phyloP scores from a whole-genome alignment of 2,329 filamentous ascomycete genomes.

The Atkinsonella texensis region DNA sequence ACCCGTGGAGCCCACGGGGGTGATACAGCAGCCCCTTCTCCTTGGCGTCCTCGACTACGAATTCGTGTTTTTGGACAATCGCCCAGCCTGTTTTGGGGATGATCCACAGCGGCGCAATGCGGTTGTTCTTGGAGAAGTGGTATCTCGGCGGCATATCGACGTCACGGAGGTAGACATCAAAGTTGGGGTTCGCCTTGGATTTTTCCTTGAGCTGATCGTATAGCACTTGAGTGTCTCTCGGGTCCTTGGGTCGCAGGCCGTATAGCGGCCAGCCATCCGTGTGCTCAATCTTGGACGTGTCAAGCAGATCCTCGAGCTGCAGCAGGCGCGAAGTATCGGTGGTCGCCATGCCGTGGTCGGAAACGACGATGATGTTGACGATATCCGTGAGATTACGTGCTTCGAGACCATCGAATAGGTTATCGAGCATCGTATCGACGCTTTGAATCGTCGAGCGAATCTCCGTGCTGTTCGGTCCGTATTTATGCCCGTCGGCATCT shows the following conservation, averaged over 20 bases:
- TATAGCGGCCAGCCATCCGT: conserved; percentile 91
- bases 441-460: conserved; percentile 63
- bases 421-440: conserved; percentile 74
- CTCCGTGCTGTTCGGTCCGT: conserved; percentile 90
- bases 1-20: conserved; percentile 81
- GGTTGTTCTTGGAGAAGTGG: conserved; percentile 76
- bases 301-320: conserved; percentile 81
- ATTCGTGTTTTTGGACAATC: conserved; percentile 69
- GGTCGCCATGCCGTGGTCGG: conserved; percentile 96
- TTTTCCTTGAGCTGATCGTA: conserved; percentile 50
- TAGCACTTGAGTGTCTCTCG: conserved; percentile 51
- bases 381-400: conserved; percentile 74
- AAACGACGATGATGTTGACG: conserved; percentile 92
- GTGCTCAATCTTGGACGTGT: conserved; percentile 65
- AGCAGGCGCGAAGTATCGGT: conserved; percentile 70
- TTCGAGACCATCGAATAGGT: conserved; percentile 64
- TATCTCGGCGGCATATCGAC: conserved; percentile 85
- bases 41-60: conserved; percentile 56
- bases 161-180: conserved; percentile 80
- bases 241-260: conserved; percentile 69
- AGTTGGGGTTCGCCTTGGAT: conserved; percentile 49
- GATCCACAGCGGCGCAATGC: conserved; percentile 92
- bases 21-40: conserved; percentile 57
- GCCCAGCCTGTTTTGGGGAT: conserved; percentile 89
- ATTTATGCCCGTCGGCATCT: conserved; percentile 74